phyloP scores from a whole-genome alignment of 352 stramenopile genomes.

The Globisporangium iwayamae region DNA sequence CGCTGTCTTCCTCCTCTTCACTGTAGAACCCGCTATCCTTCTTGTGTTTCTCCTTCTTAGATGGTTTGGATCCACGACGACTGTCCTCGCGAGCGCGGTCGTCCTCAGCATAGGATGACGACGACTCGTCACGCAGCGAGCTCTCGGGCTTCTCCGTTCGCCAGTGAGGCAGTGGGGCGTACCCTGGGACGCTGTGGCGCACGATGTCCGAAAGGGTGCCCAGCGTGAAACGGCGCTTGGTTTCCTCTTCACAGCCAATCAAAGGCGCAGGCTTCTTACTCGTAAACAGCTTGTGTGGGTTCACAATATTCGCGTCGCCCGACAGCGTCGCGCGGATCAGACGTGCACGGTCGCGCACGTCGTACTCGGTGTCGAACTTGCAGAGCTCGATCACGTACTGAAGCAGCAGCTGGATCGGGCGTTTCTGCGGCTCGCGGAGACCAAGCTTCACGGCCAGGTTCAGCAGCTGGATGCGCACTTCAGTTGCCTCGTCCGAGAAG shows the following conservation, averaged over 20 bases:
- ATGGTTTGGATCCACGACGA: conserved; percentile 12
- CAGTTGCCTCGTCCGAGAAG: conserved; percentile 86
- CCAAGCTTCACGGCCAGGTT: conserved; percentile 92
- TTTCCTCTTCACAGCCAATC: conserved; percentile 71
- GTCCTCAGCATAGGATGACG: conserved; percentile 34
- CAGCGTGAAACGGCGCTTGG: conserved; percentile 75
- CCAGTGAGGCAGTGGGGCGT: conserved; percentile 74
- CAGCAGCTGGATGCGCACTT: conserved; percentile 88
- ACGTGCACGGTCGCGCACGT: conserved; percentile 89
- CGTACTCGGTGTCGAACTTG: conserved; percentile 91
- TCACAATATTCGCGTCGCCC: conserved; percentile 50
- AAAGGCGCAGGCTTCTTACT: conserved; percentile 77
- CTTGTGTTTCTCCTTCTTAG: conserved; percentile 27
- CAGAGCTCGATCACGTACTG: conserved; percentile 92
- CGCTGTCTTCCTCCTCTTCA: conserved; percentile 43
- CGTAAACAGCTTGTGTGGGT: conserved; percentile 73
- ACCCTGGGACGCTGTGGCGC: conserved; percentile 82
- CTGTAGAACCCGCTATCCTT: conserved; percentile 67
- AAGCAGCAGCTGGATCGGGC: conserved; percentile 75
- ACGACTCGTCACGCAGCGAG: conserved; percentile 71
- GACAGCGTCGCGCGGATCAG: conserved; percentile 76
- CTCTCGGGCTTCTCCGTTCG: conserved; percentile 58
- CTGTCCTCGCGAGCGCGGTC: conserved; percentile 21
- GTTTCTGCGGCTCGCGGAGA: conserved; percentile 62
- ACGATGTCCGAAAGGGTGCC: conserved; percentile 87